Conservation (phyloP, 2,329 filamentous ascomycete genomes). For the Fusarium poae region DNA sequence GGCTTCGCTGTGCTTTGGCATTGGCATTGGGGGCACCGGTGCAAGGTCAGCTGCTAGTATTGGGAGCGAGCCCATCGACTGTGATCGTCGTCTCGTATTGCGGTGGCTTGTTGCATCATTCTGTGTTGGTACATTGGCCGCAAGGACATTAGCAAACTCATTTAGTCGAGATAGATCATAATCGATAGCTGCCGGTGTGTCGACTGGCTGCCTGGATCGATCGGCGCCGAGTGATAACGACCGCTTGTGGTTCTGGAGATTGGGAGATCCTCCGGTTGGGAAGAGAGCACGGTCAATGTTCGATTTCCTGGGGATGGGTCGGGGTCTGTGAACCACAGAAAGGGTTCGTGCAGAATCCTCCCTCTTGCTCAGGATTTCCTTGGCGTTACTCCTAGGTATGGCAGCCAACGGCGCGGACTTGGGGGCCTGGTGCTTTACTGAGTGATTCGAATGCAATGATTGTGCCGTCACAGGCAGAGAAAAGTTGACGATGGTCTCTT, state of each 20-base stretch:
- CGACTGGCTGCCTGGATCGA: slow-evolving; percentile 61
- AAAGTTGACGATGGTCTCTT: slow-evolving; percentile 39
- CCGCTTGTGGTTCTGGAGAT: slow-evolving; percentile 59
- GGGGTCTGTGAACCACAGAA: slow-evolving; percentile 65
- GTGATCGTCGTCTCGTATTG: slow-evolving; percentile 47
- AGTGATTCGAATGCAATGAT: slow-evolving; percentile 49
- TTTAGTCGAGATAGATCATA: slow-evolving; percentile 61
- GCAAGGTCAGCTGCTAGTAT: slow-evolving; percentile 25
- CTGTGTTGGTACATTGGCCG: slow-evolving; percentile 17
- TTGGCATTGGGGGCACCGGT: slow-evolving; percentile 13
- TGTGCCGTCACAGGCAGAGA: slow-evolving; percentile 43
- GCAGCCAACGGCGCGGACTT: slow-evolving; percentile 41
- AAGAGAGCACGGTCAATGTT: slow-evolving; percentile 63
- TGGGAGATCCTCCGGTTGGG: slow-evolving; percentile 57
- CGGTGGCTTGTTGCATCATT: slow-evolving; percentile 1
- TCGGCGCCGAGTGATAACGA: slow-evolving; percentile 65
- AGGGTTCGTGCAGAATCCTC: slow-evolving; percentile 17
- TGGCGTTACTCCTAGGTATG: slow-evolving; percentile 36
- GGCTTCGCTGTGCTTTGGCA: slow-evolving; percentile 9
- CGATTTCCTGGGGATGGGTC: slow-evolving; percentile 66
- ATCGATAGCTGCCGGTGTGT: slow-evolving; percentile 61
- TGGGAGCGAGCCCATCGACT: slow-evolving; percentile 47
- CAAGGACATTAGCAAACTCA: slow-evolving; percentile 47
- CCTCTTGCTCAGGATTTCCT: slow-evolving; percentile 20
- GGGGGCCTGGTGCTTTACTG: slow-evolving; percentile 8